A percentile compares a stretch with the other conserved stretches of the same genome.
Conservation (phyloP, 2,329 filamentous ascomycete genomes). For the Alternaria consortialis region DNA sequence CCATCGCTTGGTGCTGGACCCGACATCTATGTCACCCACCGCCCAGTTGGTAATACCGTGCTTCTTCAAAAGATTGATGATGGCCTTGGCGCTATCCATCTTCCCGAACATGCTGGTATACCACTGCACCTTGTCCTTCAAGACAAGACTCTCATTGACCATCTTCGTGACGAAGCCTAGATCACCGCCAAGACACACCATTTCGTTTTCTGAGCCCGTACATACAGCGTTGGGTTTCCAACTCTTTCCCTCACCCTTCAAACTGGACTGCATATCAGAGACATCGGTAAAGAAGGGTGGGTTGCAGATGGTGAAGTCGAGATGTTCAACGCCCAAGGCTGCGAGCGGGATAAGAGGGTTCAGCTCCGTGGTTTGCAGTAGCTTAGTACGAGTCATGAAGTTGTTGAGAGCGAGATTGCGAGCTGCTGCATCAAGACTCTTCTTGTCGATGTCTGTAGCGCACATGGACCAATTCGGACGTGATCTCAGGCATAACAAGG, state of each 20-base stretch:
- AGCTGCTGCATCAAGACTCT: slow-evolving; percentile 71
- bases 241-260: slow-evolving; percentile 68
- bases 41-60: slow-evolving; percentile 78
- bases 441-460: slow-evolving; percentile 75
- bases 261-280: slow-evolving; percentile 70
- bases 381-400: slow-evolving; percentile 69
- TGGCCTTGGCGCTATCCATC: slow-evolving; percentile 69
- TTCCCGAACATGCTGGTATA: slow-evolving; percentile 94
- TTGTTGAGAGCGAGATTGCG: slow-evolving; percentile 74
- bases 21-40: slow-evolving; percentile 80
- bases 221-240: slow-evolving; percentile 74
- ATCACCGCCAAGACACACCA: slow-evolving; percentile 85
- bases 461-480: slow-evolving; percentile 69
- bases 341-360: slow-evolving; percentile 71
- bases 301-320: slow-evolving; percentile 93
- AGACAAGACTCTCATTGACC: slow-evolving; percentile 70
- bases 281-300: slow-evolving; percentile 90
- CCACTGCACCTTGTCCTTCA: slow-evolving; percentile 76
- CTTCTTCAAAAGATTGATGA: slow-evolving; percentile 67
- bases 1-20: slow-evolving; percentile 80
- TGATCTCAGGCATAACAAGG: slow-evolving; percentile 77
- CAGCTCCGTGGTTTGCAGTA: slow-evolving; percentile 64
- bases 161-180: slow-evolving; percentile 76
- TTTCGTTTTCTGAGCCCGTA: slow-evolving; percentile 82
- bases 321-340: slow-evolving; percentile 59